Evolutionary conservation across 495 filamentous ascomycete species (phyloP).

Genomic region (Choiromyces venosus): DNA sequence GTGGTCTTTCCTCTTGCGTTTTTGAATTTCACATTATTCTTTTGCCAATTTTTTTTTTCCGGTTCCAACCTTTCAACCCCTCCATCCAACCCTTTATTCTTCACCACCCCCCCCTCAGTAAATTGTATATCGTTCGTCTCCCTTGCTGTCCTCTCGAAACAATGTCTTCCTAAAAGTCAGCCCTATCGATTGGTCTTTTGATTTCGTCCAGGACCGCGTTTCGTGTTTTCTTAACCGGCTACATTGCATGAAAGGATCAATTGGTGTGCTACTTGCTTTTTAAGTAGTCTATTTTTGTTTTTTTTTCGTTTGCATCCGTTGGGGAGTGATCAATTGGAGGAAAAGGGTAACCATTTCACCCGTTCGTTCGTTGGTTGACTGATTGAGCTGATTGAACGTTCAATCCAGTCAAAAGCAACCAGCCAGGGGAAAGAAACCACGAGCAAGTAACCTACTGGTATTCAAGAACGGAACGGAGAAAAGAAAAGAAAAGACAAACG

Average conservation of each 20-base stretch:
- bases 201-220: slow-evolving; percentile 28
- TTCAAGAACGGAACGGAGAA: not conserved
- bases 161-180: slow-evolving; percentile 32
- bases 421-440: not conserved
- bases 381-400: not conserved
- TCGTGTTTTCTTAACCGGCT: slow-evolving; percentile 1
- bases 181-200: slow-evolving; percentile 33
- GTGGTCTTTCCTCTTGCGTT: slow-evolving; percentile 23
- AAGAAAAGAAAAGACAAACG: not conserved
- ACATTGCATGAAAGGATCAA: not conserved
- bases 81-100: slow-evolving; percentile 11
- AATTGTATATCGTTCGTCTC: slow-evolving; percentile 36
- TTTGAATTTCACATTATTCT: slow-evolving; percentile 13
- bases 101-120: slow-evolving; percentile 13
- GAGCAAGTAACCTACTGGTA: not conserved
- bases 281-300: not conserved
- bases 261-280: not conserved
- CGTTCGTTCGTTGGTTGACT: not conserved
- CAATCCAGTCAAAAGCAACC: not conserved
- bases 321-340: not conserved
- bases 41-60: slow-evolving; percentile 32
- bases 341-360: not conserved
- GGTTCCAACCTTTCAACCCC: slow-evolving; percentile 14
- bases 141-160: slow-evolving; percentile 30
- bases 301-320: not conserved